A percentile compares a stretch with the other conserved stretches of the same genome.
phyloP scores from a whole-genome alignment of 805 yeast genomes.

The Wickerhamiella vanderwaltii region DNA sequence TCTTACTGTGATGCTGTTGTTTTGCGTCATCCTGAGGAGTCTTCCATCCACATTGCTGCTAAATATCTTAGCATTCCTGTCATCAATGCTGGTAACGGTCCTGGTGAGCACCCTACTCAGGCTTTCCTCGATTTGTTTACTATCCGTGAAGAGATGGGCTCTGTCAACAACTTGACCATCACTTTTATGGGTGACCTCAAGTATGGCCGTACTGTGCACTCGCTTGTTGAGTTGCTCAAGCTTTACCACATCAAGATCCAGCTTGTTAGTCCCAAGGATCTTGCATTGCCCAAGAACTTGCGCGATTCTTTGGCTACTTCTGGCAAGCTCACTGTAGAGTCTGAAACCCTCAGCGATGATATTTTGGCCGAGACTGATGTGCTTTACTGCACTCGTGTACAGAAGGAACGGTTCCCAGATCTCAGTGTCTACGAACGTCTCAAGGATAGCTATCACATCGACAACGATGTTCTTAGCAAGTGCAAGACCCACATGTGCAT shows the following conservation, averaged over 20 bases:
- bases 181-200: constrained; percentile 98
- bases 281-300: constrained; percentile 67
- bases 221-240: constrained; percentile 76
- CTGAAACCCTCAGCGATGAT: constrained; percentile 67
- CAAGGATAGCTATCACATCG: constrained; percentile 84
- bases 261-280: constrained; percentile 81
- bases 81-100: constrained; percentile 95
- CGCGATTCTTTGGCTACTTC: constrained; percentile 50
- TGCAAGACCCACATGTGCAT: constrained; percentile 98
- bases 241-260: constrained; percentile 90
- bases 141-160: constrained; percentile 96
- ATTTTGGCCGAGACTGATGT: constrained; percentile 86
- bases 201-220: constrained; percentile 97
- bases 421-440: constrained; percentile 69
- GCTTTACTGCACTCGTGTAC: constrained; percentile 94
- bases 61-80: constrained; percentile 95
- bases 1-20: constrained; percentile 96
- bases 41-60: constrained; percentile 86
- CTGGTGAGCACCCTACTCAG: constrained; percentile 97
- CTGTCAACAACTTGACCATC: constrained; percentile 94
- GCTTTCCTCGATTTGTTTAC: constrained; percentile 96
- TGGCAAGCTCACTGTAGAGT: constrained; percentile 63
- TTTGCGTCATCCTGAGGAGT: constrained; percentile 89
- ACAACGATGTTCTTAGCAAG: constrained; percentile 76
- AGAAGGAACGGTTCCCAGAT: constrained; percentile 84